Evolutionary conservation across 140 eudicot genomes (phyloP), one percentile per base, ranked within the genome.

Genomic region (Erigeron philadelphicus): DNA sequence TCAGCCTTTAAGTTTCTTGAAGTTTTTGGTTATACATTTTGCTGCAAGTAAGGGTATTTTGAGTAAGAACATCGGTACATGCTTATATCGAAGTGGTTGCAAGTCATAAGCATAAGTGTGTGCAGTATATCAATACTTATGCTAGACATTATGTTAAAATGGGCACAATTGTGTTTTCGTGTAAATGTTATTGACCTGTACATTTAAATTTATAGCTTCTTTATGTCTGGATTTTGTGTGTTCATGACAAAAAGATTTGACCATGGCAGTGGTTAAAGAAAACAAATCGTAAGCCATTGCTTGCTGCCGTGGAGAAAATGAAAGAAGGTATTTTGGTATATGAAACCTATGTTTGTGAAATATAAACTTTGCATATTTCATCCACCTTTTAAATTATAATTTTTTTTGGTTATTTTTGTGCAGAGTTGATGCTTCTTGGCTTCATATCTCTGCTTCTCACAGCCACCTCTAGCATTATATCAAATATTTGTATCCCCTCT

Each of bases 351-450:
- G 4, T 54, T 57, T 17, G 31, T 43, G 41, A 72, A 68, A 46
- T 71, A 1, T 18, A 23, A 69, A 53, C 44, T 61, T 40, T 68
- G 57, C 38, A 64, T 9, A 47, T 40, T 38, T 1, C 6, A 12
- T 45, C 19, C 16, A 65, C 40, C 53, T 19, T 60, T 78, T 56
- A 57, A 4, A 66, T 56, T 11, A 6, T 71, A 21, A 61, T 67
- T 23, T 47, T 23, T 47, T 62, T 69, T 42, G 54, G 70, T 73
- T 63, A 21, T 69, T 53, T 54, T 7, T 81, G 71, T 77, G 64
- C 91, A 94, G 99, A 94, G 73, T 82, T 94, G 99, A 94, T 94
- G 99, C 88, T 94, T 76, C 96, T 94, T 57, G 99, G 99, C 12
- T 94, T 94, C 80, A 94, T 94, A 63, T 89, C 99, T 47, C 95